Evolutionary conservation across 2,329 filamentous ascomycete species (phyloP).

Genomic region (Arthrobotrys entomopaga): DNA sequence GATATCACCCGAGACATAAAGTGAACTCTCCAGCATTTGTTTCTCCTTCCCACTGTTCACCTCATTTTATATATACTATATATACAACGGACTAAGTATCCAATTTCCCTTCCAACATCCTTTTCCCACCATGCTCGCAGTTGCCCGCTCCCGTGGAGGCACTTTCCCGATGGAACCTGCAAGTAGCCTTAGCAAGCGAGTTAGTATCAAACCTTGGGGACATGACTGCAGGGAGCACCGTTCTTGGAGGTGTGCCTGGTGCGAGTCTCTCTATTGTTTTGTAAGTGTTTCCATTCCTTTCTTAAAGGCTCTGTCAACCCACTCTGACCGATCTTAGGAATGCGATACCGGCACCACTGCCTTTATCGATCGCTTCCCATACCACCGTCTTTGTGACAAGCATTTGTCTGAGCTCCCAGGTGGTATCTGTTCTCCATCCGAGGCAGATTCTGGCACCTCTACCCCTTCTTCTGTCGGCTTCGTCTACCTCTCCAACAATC

Average conservation of each 20-base stretch:
- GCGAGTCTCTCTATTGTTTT: slow-evolving; percentile 51
- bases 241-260: slow-evolving; percentile 54
- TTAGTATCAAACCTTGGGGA: slow-evolving; percentile 53
- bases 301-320: neutral
- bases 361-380: slow-evolving; percentile 48
- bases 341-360: slow-evolving; percentile 51
- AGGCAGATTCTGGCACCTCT: slow-evolving; percentile 17
- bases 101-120: neutral
- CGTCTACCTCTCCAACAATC: slow-evolving; percentile 38
- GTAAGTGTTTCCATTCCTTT: slow-evolving; percentile 23
- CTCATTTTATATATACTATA: neutral
- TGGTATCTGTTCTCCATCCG: neutral
- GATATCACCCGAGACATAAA: slow-evolving; percentile 15
- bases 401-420: slow-evolving; percentile 50
- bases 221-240: slow-evolving; percentile 52
- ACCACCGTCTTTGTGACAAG: slow-evolving; percentile 47
- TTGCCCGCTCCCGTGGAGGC: slow-evolving; percentile 25
- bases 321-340: slow-evolving; percentile 24
- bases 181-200: slow-evolving; percentile 36
- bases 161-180: slow-evolving; percentile 38
- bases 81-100: neutral
- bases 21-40: slow-evolving; percentile 1
- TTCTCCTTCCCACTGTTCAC: neutral
- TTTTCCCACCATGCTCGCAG: slow-evolving; percentile 31
- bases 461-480: slow-evolving; percentile 36